Evolutionary conservation across 2,329 filamentous ascomycete species (phyloP), one percentile per base, ranked within the genome.

Genomic region (Myriangium duriaei): DNA sequence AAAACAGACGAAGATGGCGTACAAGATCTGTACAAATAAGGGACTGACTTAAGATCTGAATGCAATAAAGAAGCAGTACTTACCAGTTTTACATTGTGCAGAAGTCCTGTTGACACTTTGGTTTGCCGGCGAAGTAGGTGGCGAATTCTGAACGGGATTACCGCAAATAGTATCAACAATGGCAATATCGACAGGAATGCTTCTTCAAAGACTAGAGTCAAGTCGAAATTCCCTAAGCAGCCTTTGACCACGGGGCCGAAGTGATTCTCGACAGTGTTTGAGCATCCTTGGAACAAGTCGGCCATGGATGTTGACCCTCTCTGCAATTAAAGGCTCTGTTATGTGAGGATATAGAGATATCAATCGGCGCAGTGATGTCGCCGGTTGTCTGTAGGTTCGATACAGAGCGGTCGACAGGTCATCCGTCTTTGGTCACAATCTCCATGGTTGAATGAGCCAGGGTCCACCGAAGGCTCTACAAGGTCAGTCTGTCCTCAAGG

Each of bases 191-290:
- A 54, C 16, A 61, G 48, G 24, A 60, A 46, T 6, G 51, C 34
- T 17, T 58, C 51, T 31, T 58, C 53, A 39, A 61, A 61, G 10
- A 56, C 47, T 16, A 59, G 42, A n/a, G 57, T 59, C 30, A 61
- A 60, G 31, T 60, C 57, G 33, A 61, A 61, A 4, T 51, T 51
- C 34, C 54, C 55, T 37, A 57, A 44, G 26, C 45, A 47, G 4
- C 40, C 39, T 4, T 32, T 21, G 4, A 42, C 36, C n/a, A 18
- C 32, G 3, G 41, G 41, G n/a, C 41, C 41, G 13, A 42, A 42
- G 4, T 31, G 26, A 21, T 21, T 36, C 17, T 42, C 41, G n/a
- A 32, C 26, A 3, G 28, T 14, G n/a, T n/a, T n/a, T n/a, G n/a
- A n/a, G n/a, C n/a, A n/a, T n/a, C n/a, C n/a, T n/a, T n/a, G n/a